Percentiles rank a stretch among this genome's conserved stretches.
These are phyloP conservation scores for Eucalyptus viminalis DNA, from an alignment of 345 rosid genomes.

Conservation along the genomic window DNA sequence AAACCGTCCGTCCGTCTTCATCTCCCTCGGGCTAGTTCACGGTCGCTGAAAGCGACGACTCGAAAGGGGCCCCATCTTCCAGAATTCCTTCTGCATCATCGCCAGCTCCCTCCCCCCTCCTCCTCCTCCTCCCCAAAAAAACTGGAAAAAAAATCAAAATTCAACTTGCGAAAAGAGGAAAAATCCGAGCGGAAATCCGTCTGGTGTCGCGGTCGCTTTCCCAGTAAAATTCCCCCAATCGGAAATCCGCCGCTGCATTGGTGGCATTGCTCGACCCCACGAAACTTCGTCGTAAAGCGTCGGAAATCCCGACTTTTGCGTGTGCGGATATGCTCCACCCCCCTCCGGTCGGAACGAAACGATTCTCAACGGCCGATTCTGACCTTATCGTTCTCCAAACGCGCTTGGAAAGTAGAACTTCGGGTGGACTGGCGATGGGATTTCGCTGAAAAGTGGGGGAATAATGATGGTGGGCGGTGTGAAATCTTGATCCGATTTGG, in stretches of 20 bases:
- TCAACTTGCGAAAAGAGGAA: too few relatives aligned
- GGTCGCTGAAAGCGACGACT: background rate
- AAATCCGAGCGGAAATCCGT: background rate
- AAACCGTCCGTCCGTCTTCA: background rate
- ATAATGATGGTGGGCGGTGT: background rate
- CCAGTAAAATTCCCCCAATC: background rate
- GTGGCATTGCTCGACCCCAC: background rate
- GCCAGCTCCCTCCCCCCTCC: fast-evolving
- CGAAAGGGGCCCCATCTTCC: background rate
- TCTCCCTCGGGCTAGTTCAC: background rate
- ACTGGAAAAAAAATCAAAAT: fast-evolving
- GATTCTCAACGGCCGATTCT: background rate
- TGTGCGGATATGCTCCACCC: background rate
- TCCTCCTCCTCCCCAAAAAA: background rate
- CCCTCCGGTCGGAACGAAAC: background rate
- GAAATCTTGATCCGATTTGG: background rate
- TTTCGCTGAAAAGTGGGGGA: background rate
- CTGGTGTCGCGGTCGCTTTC: background rate
- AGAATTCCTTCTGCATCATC: background rate
- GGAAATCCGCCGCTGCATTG: background rate
- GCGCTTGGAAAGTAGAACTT: background rate
- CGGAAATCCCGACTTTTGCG: background rate
- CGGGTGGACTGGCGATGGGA: background rate
- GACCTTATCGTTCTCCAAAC: background rate
- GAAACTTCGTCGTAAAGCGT: background rate